Percentiles rank a stretch among this genome's conserved stretches.
These are phyloP conservation scores for Gentiana macrophylla DNA, from an alignment of 257 asterid genomes.

Conservation along the genomic window DNA sequence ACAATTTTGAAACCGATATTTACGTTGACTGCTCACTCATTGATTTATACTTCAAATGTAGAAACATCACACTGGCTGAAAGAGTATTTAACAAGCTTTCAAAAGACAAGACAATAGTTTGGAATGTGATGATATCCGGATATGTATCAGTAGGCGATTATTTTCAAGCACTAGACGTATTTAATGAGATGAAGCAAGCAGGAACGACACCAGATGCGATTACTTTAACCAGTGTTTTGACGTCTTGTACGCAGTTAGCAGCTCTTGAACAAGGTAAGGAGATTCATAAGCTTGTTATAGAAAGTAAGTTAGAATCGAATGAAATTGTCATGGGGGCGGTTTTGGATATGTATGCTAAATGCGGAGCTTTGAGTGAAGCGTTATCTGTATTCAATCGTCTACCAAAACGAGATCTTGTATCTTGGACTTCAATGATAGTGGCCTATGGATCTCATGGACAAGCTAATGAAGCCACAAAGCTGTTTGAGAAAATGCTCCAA, in stretches of 20 bases:
- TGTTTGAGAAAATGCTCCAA: constrained; percentile 47
- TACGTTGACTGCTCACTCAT: constrained; percentile 43
- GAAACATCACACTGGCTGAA: constrained; percentile 31
- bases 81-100: constrained; percentile 28
- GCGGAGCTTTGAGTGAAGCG: constrained; percentile 71
- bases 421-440: constrained; percentile 76
- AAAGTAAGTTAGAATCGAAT: constrained; percentile 32
- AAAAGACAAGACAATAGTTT: constrained; percentile 35
- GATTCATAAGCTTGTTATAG: constrained; percentile 32
- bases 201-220: constrained; percentile 48
- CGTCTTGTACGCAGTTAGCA: constrained; percentile 67
- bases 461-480: constrained; percentile 46
- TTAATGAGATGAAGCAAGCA: constrained; percentile 36
- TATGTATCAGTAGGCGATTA: constrained; percentile 57
- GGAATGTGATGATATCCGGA: constrained; percentile 86
- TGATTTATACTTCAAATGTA: constrained; percentile 71
- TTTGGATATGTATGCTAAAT: constrained; percentile 79
- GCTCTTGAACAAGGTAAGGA: constrained; percentile 62
- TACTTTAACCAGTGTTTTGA: constrained; percentile 48
- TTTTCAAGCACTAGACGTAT: constrained; percentile 54
- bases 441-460: constrained; percentile 76
- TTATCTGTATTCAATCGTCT: constrained; percentile 36
- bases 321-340: constrained; percentile 65
- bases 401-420: constrained; percentile 46
- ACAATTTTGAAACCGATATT: constrained; percentile 25